Conservation (phyloP, 2,329 filamentous ascomycete genomes). For the Ophiocordyceps robertsii region DNA sequence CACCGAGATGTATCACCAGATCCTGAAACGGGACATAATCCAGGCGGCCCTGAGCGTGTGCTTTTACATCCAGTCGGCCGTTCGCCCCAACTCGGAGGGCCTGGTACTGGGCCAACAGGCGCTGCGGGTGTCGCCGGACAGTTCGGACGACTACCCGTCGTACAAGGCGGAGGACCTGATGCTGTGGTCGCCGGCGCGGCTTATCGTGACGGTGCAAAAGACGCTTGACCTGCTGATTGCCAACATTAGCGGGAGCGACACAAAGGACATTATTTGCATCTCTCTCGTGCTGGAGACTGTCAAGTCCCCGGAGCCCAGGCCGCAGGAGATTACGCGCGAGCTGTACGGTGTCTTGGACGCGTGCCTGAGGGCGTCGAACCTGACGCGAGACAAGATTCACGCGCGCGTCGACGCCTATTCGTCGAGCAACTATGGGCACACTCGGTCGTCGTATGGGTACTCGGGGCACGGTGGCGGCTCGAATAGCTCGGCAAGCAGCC, state of each 20-base stretch:
- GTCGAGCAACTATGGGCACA: constrained; percentile 10
- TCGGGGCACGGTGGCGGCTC: neutral
- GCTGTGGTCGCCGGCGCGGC: constrained; percentile 27
- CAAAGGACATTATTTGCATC: constrained; percentile 36
- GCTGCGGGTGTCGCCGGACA: constrained; percentile 20
- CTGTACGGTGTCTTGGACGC: constrained; percentile 29
- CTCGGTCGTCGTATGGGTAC: constrained; percentile 14
- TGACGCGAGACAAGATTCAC: constrained; percentile 21
- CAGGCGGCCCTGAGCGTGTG: constrained; percentile 42
- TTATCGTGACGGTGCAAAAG: constrained; percentile 31
- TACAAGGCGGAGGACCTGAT: constrained; percentile 21
- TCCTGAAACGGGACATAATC: constrained; percentile 39
- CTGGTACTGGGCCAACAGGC: constrained; percentile 15
- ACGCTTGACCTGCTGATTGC: constrained; percentile 30
- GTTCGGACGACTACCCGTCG: constrained; percentile 19
- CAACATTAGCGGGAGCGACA: constrained; percentile 33
- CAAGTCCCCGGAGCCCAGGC: constrained; percentile 24
- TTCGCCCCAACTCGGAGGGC: constrained; percentile 15
- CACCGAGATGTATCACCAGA: constrained; percentile 37
- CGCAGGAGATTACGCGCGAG: constrained; percentile 26
- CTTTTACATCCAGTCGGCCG: constrained; percentile 32
- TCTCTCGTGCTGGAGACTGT: constrained; percentile 33
- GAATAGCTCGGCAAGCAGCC: neutral
- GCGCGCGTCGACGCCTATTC: constrained; percentile 12
- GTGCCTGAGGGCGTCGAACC: constrained; percentile 29